phyloP scores from a whole-genome alignment of 1,284 basidiomycete genomes.

The Marasmius sp. region DNA sequence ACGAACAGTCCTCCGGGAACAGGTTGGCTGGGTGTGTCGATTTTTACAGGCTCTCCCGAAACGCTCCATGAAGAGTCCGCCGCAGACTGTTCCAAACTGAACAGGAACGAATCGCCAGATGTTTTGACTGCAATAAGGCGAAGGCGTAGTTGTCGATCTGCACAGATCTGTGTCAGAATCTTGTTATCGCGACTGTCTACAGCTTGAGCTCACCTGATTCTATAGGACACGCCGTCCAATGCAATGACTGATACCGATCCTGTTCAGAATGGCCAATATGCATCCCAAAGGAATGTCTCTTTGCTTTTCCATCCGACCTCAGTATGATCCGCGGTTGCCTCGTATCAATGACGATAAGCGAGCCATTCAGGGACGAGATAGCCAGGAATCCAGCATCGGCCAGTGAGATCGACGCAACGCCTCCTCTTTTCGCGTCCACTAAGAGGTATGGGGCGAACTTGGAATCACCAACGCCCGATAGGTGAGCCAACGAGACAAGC shows the following conservation, averaged over 20 bases:
- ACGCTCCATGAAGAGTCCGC: slow-evolving; percentile 47
- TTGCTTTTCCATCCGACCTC: slow-evolving; percentile 27
- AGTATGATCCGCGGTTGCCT: slow-evolving; percentile 66
- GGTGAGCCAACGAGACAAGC: slow-evolving; percentile 48
- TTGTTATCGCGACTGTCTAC: neutral
- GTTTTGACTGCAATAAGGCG: slow-evolving; percentile 55
- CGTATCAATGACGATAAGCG: slow-evolving; percentile 69
- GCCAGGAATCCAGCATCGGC: slow-evolving; percentile 73
- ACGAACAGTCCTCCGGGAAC: slow-evolving; percentile 57
- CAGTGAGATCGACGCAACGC: slow-evolving; percentile 55
- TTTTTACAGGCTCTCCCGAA: slow-evolving; percentile 30
- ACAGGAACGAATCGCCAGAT: slow-evolving; percentile 62
- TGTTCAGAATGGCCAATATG: slow-evolving; percentile 27
- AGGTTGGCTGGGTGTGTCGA: slow-evolving; percentile 52
- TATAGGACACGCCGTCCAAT: slow-evolving; percentile 65
- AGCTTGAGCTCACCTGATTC: slow-evolving; percentile 41
- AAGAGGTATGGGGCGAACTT: slow-evolving; percentile 65
- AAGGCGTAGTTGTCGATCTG: neutral
- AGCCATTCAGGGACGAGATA: slow-evolving; percentile 60
- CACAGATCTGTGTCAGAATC: neutral
- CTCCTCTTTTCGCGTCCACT: slow-evolving; percentile 49
- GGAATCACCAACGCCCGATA: slow-evolving; percentile 34
- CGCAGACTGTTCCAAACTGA: slow-evolving; percentile 46
- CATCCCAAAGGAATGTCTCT: slow-evolving; percentile 30
- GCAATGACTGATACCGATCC: slow-evolving; percentile 52